Percentiles rank a stretch among this genome's conserved stretches.
Conservation (phyloP, 176 grass and related monocot genomes). For the Oryza officinalis region DNA sequence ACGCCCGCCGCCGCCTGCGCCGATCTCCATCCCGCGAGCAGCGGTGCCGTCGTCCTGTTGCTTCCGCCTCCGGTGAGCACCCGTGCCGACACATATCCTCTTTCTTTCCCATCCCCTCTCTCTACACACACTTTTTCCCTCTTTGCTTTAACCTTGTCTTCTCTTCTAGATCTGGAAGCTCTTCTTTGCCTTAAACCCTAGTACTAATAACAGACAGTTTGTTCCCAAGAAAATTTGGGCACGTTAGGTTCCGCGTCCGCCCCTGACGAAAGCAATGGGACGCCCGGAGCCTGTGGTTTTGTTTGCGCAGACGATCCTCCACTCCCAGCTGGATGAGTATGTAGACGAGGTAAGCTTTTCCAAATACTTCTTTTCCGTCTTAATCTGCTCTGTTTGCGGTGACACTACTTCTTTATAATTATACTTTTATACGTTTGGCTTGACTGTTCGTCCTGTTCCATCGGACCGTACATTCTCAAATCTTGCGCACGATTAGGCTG, state of each 20-base stretch:
- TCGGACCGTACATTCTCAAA: not conserved
- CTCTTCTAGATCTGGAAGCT: not conserved
- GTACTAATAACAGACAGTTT: not conserved
- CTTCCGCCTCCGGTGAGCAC: not conserved
- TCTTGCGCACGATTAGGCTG: not conserved
- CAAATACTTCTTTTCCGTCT: not conserved
- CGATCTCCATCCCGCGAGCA: not conserved
- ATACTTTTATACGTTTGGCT: constrained; percentile 1
- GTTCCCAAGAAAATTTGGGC: too few relatives aligned
- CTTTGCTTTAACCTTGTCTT: not conserved
- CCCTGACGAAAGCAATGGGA: constrained; percentile 52
- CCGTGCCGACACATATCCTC: not conserved
- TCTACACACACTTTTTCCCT: not conserved
- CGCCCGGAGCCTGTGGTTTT: constrained; percentile 88
- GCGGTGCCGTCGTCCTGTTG: not conserved
- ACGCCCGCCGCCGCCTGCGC: too few relatives aligned
- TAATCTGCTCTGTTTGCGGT: not conserved
- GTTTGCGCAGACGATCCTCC: constrained; percentile 91
- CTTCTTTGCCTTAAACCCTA: not conserved
- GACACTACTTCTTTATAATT: not conserved
- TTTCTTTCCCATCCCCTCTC: not conserved
- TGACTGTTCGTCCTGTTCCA: not conserved
- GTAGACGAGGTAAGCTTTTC: constrained; percentile 82
- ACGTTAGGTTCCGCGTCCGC: not conserved
- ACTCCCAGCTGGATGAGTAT: constrained; percentile 94